Conservation (phyloP, 495 filamentous ascomycete genomes). For the Penicillium samsonianum region DNA sequence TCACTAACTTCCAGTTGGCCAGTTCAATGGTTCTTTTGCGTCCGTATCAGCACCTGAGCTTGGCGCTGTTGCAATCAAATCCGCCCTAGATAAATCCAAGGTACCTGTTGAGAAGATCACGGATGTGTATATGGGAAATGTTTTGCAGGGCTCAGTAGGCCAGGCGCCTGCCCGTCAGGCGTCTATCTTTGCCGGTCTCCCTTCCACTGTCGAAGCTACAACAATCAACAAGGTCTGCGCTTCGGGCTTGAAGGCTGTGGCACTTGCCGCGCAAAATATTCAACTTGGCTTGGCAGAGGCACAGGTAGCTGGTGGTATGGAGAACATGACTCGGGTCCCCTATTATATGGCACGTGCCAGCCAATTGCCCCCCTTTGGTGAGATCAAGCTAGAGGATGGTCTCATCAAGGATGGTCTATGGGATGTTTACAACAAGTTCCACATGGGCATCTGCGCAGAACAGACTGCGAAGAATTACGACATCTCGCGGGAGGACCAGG, state of each 20-base stretch:
- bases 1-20: constrained; percentile 4
- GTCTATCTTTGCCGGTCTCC: constrained; percentile 80
- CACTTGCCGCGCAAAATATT: constrained; percentile 88
- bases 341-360: constrained; percentile 83
- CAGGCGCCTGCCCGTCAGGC: constrained; percentile 94
- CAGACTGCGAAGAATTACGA: constrained; percentile 85
- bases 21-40: constrained; percentile 92
- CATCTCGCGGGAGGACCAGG: constrained; percentile 81
- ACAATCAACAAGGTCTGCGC: constrained; percentile 98
- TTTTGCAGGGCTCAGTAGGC: constrained; percentile 79
- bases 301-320: constrained; percentile 92
- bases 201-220: constrained; percentile 73
- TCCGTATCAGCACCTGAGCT: constrained; percentile 82
- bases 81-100: constrained; percentile 78
- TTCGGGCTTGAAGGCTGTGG: constrained; percentile 89
- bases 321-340: constrained; percentile 93
- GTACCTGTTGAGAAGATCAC: constrained; percentile 75
- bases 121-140: constrained; percentile 97
- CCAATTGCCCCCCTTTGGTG: constrained; percentile 77
- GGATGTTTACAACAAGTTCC: constrained; percentile 94
- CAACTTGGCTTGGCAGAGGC: constrained; percentile 85
- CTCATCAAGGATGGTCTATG: constrained; percentile 93
- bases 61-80: constrained; percentile 84
- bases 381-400: constrained; percentile 84
- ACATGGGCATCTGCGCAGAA: constrained; percentile 99